A percentile compares a stretch with the other conserved stretches of the same genome.
Evolutionary conservation across 1,139 yeast genomes (phyloP).

Genomic region (Kodamaea derodonti): DNA sequence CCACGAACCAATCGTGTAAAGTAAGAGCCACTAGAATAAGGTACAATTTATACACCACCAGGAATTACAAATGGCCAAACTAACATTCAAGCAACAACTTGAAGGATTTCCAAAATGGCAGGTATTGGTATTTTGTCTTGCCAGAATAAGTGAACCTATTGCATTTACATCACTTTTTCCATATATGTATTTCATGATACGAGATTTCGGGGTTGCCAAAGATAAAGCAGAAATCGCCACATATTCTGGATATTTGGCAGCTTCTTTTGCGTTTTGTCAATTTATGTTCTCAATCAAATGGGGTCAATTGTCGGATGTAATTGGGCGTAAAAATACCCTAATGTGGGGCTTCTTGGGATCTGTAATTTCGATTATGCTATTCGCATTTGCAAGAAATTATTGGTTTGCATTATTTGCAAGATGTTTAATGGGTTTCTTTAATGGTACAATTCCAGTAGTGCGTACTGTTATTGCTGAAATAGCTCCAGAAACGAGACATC

Average conservation of each 20-base stretch:
- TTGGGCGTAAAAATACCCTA: slow-evolving; percentile 59
- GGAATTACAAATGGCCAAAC: slow-evolving; percentile 2
- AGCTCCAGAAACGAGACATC: slow-evolving; percentile 53
- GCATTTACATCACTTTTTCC: slow-evolving; percentile 64
- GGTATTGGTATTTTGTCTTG: slow-evolving; percentile 39
- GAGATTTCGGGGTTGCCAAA: slow-evolving; percentile 50
- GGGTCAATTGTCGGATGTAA: slow-evolving; percentile 52
- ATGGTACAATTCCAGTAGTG: slow-evolving; percentile 60
- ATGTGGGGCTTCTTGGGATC: slow-evolving; percentile 51
- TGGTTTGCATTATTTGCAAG: slow-evolving; percentile 52
- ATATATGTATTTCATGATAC: slow-evolving; percentile 60
- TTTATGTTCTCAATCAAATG: slow-evolving; percentile 54
- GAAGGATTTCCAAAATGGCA: slow-evolving; percentile 51
- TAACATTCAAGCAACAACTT: slow-evolving; percentile 5
- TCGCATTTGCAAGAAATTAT: slow-evolving; percentile 52
- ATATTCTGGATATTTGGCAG: slow-evolving; percentile 57
- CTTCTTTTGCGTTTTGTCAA: slow-evolving; percentile 53
- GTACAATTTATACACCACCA: not conserved
- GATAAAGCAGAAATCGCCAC: slow-evolving; percentile 50
- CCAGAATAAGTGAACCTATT: slow-evolving; percentile 58
- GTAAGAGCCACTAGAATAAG: too few relatives aligned
- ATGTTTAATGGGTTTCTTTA: slow-evolving; percentile 50
- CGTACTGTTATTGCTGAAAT: slow-evolving; percentile 61
- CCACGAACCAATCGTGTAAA: too few relatives aligned
- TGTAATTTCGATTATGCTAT: slow-evolving; percentile 40